Evolutionary conservation across 805 yeast species (phyloP), one percentile per base, ranked within the genome.

Genomic region (Novakomyces olei): DNA sequence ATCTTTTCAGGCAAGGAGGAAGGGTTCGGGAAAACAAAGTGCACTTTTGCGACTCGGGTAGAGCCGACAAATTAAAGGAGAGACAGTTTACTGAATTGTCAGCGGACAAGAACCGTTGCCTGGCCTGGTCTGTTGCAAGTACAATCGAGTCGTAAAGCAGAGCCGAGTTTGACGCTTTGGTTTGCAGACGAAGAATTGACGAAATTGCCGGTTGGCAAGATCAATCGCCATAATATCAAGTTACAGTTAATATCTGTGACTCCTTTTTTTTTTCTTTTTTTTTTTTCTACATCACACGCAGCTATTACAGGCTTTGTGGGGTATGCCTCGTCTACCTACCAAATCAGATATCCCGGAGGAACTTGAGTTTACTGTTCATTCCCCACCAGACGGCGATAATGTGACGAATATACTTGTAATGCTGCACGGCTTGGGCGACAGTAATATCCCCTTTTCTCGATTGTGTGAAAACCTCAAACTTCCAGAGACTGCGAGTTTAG

Each of bases 351-450:
- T n/a, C n/a, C n/a, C n/a, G n/a, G n/a, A n/a, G n/a, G n/a, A n/a
- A n/a, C n/a, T n/a, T n/a, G n/a, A n/a, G n/a, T n/a, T n/a, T 22
- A 22, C 12, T 3, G 25, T 22, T 2, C 25, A 20, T 30, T 20
- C 15, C n/a, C 15, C 17, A 10, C 26, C 27, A 3, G 15, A 20
- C n/a, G n/a, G 17, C 4, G 15, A 16, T 14, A 8, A n/a, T 9
- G 27, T 15, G 3, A 30, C 20, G 19, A 30, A 30, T 23, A 20
- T 30, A 14, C 10, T 30, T 23, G 14, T 30, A n/a, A 12, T 30
- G 12, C 23, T 30, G 15, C 33, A 30, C 16, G 33, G 33, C 14
- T 14, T 30, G 5, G 33, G 33, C 14, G 33, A 30, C 15, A 23
- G 27, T 12, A n/a, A 30, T 7, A 4, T 19, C 18, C 16, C 26